These are phyloP conservation scores for Sporothrix humicola DNA, from an alignment of 2,329 filamentous ascomycete genomes.

Conservation along the genomic window DNA sequence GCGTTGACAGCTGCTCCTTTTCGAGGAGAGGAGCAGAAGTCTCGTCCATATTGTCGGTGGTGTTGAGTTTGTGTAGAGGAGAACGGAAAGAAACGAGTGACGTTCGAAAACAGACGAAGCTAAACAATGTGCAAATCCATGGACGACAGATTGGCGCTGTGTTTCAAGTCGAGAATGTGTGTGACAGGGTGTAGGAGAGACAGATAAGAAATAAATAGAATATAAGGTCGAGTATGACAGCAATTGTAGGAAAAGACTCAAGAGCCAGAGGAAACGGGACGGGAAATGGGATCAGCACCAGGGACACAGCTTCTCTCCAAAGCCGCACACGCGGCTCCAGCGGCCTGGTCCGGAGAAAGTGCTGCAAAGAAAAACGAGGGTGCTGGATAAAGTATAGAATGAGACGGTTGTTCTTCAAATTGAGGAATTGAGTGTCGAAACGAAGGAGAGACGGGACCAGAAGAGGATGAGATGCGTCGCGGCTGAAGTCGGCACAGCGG, in stretches of 20 bases:
- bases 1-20: conserved; percentile 13
- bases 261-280: no score
- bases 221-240: neutral
- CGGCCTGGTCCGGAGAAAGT: conserved; percentile 2
- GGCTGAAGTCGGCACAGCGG: conserved; percentile 16
- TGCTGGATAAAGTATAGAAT: neutral
- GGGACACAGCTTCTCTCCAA: neutral
- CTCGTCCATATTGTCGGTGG: conserved; percentile 14
- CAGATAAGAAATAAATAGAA: neutral
- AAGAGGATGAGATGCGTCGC: neutral
- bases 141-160: neutral
- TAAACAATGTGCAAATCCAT: neutral
- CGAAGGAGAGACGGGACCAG: neutral
- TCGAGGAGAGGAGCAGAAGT: conserved; percentile 24
- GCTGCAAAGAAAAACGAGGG: neutral
- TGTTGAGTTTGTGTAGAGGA: neutral
- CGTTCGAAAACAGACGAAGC: neutral
- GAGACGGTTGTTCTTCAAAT: neutral
- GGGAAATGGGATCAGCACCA: conserved; percentile 22
- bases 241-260: neutral
- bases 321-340: neutral
- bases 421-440: neutral
- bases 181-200: neutral
- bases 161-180: neutral
- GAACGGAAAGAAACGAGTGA: neutral